These are phyloP conservation scores for Thielaviopsis ethacetica DNA, from an alignment of 2,329 filamentous ascomycete species.

Conservation along the genomic window DNA sequence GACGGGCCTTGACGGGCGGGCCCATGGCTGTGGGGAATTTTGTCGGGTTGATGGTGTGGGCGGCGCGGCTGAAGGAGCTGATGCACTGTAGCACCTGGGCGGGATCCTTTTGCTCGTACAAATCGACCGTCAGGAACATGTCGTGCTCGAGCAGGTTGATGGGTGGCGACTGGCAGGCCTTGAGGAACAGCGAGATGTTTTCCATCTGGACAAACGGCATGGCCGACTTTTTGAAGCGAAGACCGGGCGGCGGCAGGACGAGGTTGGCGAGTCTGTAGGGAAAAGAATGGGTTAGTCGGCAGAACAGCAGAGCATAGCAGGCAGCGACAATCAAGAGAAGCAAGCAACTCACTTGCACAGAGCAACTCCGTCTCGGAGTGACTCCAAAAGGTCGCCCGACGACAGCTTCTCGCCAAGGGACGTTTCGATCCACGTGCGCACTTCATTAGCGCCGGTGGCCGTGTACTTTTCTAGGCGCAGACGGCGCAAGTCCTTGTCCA, in stretches of 20 bases:
- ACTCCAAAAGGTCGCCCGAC: slow-evolving; percentile 62
- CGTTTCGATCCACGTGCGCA: slow-evolving; percentile 70
- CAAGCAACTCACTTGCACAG: slow-evolving; percentile 61
- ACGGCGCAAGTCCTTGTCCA: slow-evolving; percentile 91
- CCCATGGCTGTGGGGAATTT: slow-evolving; percentile 65
- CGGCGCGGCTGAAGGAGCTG: slow-evolving; percentile 76
- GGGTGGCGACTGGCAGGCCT: slow-evolving; percentile 69
- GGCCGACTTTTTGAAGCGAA: slow-evolving; percentile 77
- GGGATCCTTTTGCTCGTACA: slow-evolving; percentile 90
- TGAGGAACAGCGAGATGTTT: slow-evolving; percentile 92
- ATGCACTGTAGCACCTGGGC: slow-evolving; percentile 91
- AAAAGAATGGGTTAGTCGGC: slow-evolving; percentile 2
- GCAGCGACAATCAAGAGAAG: neutral
- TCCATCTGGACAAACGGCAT: slow-evolving; percentile 99
- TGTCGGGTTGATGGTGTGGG: slow-evolving; percentile 55
- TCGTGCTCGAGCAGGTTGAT: slow-evolving; percentile 85
- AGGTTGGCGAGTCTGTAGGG: slow-evolving; percentile 62
- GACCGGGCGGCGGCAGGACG: slow-evolving; percentile 55
- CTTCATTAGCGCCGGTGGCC: slow-evolving; percentile 74
- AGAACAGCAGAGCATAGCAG: too few species aligned
- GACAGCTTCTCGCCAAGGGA: slow-evolving; percentile 58
- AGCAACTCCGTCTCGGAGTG: slow-evolving; percentile 76
- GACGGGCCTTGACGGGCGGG: slow-evolving; percentile 35
- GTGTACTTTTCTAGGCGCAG: slow-evolving; percentile 89
- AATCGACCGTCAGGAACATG: slow-evolving; percentile 89